Base-by-base conservation (phyloP, 2,329 filamentous ascomycete genomes). In the Dendrostoma leiphaemia region DNA sequence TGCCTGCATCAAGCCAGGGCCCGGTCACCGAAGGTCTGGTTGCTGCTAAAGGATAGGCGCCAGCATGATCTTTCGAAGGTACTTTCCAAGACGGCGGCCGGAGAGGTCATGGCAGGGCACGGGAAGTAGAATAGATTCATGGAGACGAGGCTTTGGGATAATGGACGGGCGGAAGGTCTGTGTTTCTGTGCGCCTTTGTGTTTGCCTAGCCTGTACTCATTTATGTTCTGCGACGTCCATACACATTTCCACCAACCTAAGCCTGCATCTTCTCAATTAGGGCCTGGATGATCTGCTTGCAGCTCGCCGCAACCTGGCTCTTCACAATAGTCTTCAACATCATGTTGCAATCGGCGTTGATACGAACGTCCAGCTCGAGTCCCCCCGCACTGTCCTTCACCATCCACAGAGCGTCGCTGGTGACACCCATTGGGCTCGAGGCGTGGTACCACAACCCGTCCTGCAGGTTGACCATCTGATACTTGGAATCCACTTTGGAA, bases 381-480 rank as follows among this genome's bases (percentile, higher is more conserved):
- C 48, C 48, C 13, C 9, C 37, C 2, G 37, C 5, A 7, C 48
- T 35, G 6, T 43, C 28, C 19, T 50, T 37, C 2, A 50, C 19
- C 26, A 35, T 50, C 48, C 48, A 50, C 0, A 50, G 19, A 5
- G 34, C 35, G 10, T 50, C 48, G 15, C 31, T 50, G 35, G 31
- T 35, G 6, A 50, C 48, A 6, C 48, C 48, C 48, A 50, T 50
- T 6, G 37, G 24, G 12, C 34, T 40, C 19, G 15, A 31, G 21
- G 37, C 48, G 2, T 28, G 35, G 19, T 43, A 50, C 48, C 48
- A 50, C 6, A 50, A 2, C 48, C 48, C 48, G 13, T 50, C 48
- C 7, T 9, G 28, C 19, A 43, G 19, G 15, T 50, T 37, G 13
- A 50, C 48, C 6, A 50, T 21, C 48, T 31, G 34, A 15, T 50